Base-by-base conservation (phyloP, 2,329 filamentous ascomycete species). In the Aspergillus sp. region DNA sequence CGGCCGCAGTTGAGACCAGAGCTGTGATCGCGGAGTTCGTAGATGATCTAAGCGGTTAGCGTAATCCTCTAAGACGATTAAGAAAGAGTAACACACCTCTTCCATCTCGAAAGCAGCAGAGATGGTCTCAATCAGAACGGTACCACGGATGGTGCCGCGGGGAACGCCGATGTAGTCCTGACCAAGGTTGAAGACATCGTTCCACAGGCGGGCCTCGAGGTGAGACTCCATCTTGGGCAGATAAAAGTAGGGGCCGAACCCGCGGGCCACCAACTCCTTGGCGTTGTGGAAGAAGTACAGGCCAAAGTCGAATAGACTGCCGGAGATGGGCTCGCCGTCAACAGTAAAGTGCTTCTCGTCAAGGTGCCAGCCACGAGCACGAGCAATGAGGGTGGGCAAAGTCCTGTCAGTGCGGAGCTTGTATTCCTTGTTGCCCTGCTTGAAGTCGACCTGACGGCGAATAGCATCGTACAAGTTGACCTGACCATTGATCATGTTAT, bases 241-340 rank as follows among this genome's bases (percentile, higher is more conserved):
- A 80, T 97, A 97, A 78, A 96, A 99, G 85, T 99, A 98, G 57
- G 95, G 95, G 52, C 95, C 95, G 65, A 85, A 83, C 61, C 95
- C 95, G 62, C 86, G 86, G 76, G 88, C 88, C 69, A 96, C 86
- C 50, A 93, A 84, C 83, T 97, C 91, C 70, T 88, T 83, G 63
- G 93, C 95, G 76, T 97, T 99, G 86, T 98, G 92, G 88, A 91
- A 98, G 82, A 99, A 98, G 83, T 98, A 98, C 52, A 98, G 85
- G 72, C 95, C 95, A 74, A 98, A 99, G 80, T 99, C 95, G 76
- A 98, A 98, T 58, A 99, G 85, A 62, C 87, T 85, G 58, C 89
- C 95, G 22, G 93, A 96, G 68, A 98, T 95, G 70, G 95, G 88
- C 83, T 96, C 92, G 62, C 93, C 93, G 67, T 98, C 92, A 50